Base-by-base conservation (phyloP, 2,329 filamentous ascomycete species). In the Chrysoporthe austroafricana region DNA sequence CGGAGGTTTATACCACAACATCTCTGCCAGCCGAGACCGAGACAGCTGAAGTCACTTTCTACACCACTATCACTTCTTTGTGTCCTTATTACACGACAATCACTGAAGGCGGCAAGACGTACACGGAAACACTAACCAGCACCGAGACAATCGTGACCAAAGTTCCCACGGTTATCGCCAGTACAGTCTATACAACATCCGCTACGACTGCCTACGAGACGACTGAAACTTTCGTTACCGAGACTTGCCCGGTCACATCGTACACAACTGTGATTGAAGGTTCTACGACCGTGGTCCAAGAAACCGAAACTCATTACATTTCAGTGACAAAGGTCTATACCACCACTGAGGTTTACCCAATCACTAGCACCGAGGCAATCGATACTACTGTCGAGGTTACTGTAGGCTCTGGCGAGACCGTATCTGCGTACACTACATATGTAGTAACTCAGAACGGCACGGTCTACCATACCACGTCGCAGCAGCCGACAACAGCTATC, bases 231-330 rank as follows among this genome's bases (percentile, higher is more conserved):
- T 77, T 77, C 64, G 72, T 76, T 63, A 79, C 77, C 32, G 77
- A 80, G 56, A 79, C 80, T 14, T 78, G 73, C 72, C 78, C 79
- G 8, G 80, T 78, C 62, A 79, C 76, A 63, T 76, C 75, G 62
- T 79, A 80, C 73, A 81, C 81, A 5, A 84, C 82, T n/a, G 76
- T 82, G 52, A 78, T 79, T 1, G 72, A 75, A 65, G 80, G 79
- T 34, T 76, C 72, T 59, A 84, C 81, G 11, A 73, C 81, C 57
- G 78, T 79, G 61, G 66, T 83, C 59, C 82, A 80, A 5, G 71
- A 78, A 69, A 85, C 83, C 7, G 75, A 76, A 67, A 82, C 81
- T 2, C 75, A 81, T 73, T 82, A 80, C 7, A 73, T 79, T 3
- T 76, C 76, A 34, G 73, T 74, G 36, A 80, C 81, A 11, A 75